phyloP scores from a whole-genome alignment of 805 yeast genomes.

The Lipomyces kockii region DNA sequence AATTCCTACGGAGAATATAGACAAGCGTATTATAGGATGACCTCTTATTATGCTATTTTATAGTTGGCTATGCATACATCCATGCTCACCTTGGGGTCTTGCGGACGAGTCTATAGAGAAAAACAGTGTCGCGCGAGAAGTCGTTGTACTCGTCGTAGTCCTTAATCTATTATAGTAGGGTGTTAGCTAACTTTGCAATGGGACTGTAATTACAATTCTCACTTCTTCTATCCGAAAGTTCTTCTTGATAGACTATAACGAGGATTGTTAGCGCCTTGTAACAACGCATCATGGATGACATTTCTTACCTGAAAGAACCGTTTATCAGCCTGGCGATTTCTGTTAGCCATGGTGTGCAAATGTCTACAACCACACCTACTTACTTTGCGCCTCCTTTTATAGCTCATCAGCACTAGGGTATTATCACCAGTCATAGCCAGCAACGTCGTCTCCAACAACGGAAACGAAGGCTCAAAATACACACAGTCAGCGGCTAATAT shows the following conservation, averaged over 20 bases:
- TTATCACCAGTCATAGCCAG: slow-evolving; percentile 49
- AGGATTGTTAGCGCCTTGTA: background rate
- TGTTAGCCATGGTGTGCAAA: background rate
- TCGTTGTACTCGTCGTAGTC: slow-evolving; percentile 36
- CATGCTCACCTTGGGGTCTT: slow-evolving; percentile 2
- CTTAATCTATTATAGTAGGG: slow-evolving; percentile 36
- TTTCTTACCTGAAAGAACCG: slow-evolving; percentile 41
- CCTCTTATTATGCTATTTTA: background rate
- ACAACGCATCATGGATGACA: background rate
- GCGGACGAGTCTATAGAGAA: slow-evolving; percentile 27
- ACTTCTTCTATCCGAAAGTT: slow-evolving; percentile 44
- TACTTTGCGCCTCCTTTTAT: slow-evolving; percentile 57
- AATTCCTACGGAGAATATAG: slow-evolving; percentile 2
- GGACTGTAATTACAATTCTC: background rate
- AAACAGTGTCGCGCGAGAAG: slow-evolving; percentile 28
- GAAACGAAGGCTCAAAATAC: slow-evolving; percentile 59
- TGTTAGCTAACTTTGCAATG: background rate
- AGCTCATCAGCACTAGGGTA: slow-evolving; percentile 57
- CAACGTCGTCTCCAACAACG: slow-evolving; percentile 55
- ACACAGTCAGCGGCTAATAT: slow-evolving; percentile 66
- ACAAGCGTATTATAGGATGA: background rate
- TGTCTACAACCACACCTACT: background rate
- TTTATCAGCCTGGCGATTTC: slow-evolving; percentile 42
- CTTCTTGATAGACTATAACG: slow-evolving; percentile 41
- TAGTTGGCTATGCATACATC: background rate